A percentile compares a stretch with the other conserved stretches of the same genome.
Conservation (phyloP, 306 rosid genomes). For the Cucurbita pepo region DNA sequence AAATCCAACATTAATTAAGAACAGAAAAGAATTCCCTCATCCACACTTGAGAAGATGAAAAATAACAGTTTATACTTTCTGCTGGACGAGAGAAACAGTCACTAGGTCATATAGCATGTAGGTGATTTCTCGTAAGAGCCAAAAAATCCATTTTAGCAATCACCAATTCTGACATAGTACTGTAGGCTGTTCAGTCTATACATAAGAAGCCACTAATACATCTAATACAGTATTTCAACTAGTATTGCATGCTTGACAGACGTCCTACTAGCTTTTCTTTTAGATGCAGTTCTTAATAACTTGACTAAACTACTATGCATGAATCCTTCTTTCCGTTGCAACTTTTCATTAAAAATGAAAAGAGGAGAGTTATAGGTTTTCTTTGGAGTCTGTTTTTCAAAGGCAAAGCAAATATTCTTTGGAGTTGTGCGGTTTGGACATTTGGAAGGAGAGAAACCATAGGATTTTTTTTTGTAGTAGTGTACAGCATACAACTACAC, state of each 20-base stretch:
- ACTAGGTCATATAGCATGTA: no score
- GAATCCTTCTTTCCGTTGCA: not conserved
- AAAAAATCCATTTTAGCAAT: not conserved
- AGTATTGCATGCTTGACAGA: not conserved
- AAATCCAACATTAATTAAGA: not conserved
- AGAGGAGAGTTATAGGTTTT: not conserved
- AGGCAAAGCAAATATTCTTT: not conserved
- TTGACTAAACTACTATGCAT: not conserved
- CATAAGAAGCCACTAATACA: not conserved
- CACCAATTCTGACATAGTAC: not conserved
- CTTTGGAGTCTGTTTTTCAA: not conserved
- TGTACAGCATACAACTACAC: not conserved
- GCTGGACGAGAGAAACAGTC: no score
- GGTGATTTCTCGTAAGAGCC: no score
- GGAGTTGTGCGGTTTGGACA: not conserved
- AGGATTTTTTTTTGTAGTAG: not conserved
- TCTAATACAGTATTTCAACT: not conserved
- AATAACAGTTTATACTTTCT: no score
- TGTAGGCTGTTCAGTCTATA: not conserved
- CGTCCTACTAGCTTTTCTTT: not conserved
- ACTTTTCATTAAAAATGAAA: not conserved
- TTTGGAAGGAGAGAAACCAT: not conserved
- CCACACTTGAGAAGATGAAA: not conserved
- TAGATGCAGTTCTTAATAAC: not conserved
- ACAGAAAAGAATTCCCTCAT: not conserved